Conservation (phyloP, 2,329 filamentous ascomycete genomes). For the Arachnopeziza araneosa region DNA sequence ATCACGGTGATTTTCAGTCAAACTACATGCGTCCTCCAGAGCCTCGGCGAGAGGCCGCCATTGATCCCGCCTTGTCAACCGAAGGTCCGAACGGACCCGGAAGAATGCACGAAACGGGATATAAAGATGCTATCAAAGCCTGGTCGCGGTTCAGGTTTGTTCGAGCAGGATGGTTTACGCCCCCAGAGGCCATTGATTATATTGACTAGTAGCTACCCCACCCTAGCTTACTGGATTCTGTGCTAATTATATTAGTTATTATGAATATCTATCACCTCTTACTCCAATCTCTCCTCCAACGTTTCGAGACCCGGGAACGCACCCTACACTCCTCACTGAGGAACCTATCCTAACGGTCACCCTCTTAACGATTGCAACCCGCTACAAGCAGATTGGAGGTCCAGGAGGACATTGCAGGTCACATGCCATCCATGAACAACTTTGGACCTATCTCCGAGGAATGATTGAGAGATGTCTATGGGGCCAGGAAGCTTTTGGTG, state of each 20-base stretch:
- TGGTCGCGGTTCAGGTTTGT: constrained; percentile 93
- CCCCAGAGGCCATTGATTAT: constrained; percentile 87
- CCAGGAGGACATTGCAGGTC: constrained; percentile 78
- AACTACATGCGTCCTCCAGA: constrained; percentile 19
- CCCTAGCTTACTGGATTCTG: not conserved
- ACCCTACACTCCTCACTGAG: constrained; percentile 74
- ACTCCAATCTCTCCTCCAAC: constrained; percentile 92
- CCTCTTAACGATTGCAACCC: constrained; percentile 82
- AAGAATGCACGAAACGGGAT: constrained; percentile 44
- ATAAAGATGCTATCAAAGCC: constrained; percentile 69
- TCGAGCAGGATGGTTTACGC: constrained; percentile 93
- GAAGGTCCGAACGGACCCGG: constrained; percentile 10
- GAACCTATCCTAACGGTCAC: constrained; percentile 92
- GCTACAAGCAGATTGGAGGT: constrained; percentile 75
- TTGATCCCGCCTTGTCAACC: constrained; percentile 26
- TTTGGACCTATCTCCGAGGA: constrained; percentile 89
- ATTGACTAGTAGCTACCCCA: constrained; percentile 69
- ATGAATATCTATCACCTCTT: constrained; percentile 81
- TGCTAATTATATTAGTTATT: constrained; percentile 58
- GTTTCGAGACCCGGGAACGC: constrained; percentile 75
- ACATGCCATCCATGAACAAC: constrained; percentile 87
- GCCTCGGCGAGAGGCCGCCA: constrained; percentile 17
- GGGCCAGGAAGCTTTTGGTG: constrained; percentile 93
- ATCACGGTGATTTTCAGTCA: constrained; percentile 17
- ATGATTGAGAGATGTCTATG: constrained; percentile 95